Base-by-base conservation (phyloP, 495 filamentous ascomycete species). In the Aspergillus hancockii region DNA sequence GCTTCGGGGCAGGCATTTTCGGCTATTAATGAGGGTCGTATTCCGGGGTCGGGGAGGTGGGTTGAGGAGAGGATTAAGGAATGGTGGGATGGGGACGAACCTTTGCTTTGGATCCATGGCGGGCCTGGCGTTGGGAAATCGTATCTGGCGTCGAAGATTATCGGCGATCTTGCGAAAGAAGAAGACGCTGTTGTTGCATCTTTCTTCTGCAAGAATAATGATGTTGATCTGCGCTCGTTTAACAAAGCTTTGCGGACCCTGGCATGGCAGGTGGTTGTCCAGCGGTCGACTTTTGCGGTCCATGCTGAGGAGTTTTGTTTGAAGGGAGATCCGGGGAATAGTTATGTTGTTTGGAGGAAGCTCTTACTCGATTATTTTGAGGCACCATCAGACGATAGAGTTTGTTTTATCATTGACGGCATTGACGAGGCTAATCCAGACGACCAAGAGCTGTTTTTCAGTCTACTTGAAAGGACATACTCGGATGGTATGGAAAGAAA, bases 41-140 rank as follows among this genome's bases (percentile, higher is more conserved):
- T 28, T 28, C 25, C 25, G 25, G 25, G 25, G 25, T 28, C 25
- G 25, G 25, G 25, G 25, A 28, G 25, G 25, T 28, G 25, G 25
- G 25, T 28, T 28, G 25, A 28, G 25, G 25, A 28, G 25, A 28
- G 25, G 25, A 28, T 28, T 28, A 28, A 7, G 25, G 25, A 28
- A 7, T 28, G 25, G 25, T 28, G 25, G 25, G 25, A 28, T 28
- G 25, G 25, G 25, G 7, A 28, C 25, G 16, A 61, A 25, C 70
- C 64, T 38, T 53, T 73, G 18, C 63, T 75, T 30, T 73, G 66
- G 70, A 54, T 75, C 22, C 69, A 63, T 32, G 71, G 71, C n/a
- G 64, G 54, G 13, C 66, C 65, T 52, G 71, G 67, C 0, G 68
- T 67, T 3, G 71, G 71, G 10, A 74, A 74, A 51, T 71, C 71